Evolutionary conservation across 139 green algal genomes (phyloP).

Genomic region (Diplosphaera chodatii): DNA sequence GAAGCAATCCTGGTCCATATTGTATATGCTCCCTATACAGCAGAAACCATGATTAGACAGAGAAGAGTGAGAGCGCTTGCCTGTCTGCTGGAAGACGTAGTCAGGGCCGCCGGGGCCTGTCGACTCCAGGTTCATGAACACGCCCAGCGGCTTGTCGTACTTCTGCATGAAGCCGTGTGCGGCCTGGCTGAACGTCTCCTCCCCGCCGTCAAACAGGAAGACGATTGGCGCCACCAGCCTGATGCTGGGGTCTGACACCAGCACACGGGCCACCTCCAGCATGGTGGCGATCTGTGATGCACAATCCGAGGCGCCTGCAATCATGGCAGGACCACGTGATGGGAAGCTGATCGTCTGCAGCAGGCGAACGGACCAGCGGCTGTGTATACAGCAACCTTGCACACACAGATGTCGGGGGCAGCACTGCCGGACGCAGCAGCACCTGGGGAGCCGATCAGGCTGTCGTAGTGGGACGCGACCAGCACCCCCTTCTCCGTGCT

Average conservation of each 20-base stretch:
- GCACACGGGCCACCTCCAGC: slow-evolving; percentile 48
- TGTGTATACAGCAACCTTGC: no score
- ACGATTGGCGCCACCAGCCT: slow-evolving; percentile 42
- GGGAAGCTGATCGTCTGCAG: no score
- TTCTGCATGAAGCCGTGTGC: slow-evolving; percentile 15
- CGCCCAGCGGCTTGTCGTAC: slow-evolving; percentile 29
- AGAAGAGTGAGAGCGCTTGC: background rate
- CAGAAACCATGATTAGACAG: background rate
- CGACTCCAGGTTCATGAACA: slow-evolving; percentile 74
- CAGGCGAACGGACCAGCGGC: no score
- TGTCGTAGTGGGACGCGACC: slow-evolving; percentile 44
- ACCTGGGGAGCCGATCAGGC: slow-evolving; percentile 27
- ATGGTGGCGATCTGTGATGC: slow-evolving; percentile 43
- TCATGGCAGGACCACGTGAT: no score
- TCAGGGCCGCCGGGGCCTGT: slow-evolving; percentile 60
- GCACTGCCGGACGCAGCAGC: background rate
- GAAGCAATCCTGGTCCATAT: no score
- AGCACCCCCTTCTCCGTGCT: slow-evolving; percentile 22
- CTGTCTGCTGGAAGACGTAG: slow-evolving; percentile 68
- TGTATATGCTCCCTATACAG: no score
- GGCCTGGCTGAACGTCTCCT: slow-evolving; percentile 46
- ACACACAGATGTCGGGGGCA: background rate
- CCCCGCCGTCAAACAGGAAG: slow-evolving; percentile 60
- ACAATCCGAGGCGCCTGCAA: slow-evolving; percentile 47
- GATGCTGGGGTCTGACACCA: slow-evolving; percentile 26